Evolutionary conservation across 2,329 filamentous ascomycete species (phyloP).

Genomic region (Claviceps pusilla): DNA sequence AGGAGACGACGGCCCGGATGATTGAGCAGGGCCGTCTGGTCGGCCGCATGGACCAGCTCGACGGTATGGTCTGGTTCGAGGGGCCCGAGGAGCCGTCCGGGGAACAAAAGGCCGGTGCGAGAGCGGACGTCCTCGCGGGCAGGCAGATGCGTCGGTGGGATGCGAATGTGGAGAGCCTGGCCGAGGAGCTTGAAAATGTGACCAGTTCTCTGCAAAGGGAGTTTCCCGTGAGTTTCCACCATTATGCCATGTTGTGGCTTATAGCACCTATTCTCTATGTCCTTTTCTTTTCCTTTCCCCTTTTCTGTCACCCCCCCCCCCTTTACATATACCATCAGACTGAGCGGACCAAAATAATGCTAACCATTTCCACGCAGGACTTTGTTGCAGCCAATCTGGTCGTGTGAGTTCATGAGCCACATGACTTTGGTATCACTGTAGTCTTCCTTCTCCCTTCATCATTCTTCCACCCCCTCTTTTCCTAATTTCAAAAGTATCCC

Average conservation of each 20-base stretch:
- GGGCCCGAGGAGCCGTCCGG: constrained; percentile 55
- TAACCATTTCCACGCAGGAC: constrained; percentile 22
- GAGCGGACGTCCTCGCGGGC: constrained; percentile 46
- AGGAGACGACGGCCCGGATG: constrained; percentile 87
- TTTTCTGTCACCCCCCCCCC: too few species aligned
- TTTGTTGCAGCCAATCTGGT: constrained; percentile 41
- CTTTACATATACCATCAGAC: too few species aligned
- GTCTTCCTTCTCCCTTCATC: not conserved
- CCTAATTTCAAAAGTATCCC: not conserved
- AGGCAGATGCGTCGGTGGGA: constrained; percentile 78
- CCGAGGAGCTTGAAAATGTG: constrained; percentile 80
- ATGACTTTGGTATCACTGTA: not conserved
- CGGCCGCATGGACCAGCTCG: constrained; percentile 89
- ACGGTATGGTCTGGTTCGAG: constrained; percentile 76
- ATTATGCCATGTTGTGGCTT: not conserved
- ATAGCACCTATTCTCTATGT: too few species aligned
- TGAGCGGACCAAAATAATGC: not conserved
- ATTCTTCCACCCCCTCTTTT: not conserved
- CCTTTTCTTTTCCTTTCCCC: not conserved
- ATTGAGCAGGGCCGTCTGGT: constrained; percentile 82
- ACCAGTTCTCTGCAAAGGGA: constrained; percentile 66
- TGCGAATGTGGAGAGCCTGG: constrained; percentile 66
- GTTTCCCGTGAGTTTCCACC: constrained; percentile 46
- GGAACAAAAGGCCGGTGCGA: constrained; percentile 46
- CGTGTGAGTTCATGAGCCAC: constrained; percentile 11